phyloP scores from a whole-genome alignment of 108 stramenopile species.

The Pseudonitzschia pungens region DNA sequence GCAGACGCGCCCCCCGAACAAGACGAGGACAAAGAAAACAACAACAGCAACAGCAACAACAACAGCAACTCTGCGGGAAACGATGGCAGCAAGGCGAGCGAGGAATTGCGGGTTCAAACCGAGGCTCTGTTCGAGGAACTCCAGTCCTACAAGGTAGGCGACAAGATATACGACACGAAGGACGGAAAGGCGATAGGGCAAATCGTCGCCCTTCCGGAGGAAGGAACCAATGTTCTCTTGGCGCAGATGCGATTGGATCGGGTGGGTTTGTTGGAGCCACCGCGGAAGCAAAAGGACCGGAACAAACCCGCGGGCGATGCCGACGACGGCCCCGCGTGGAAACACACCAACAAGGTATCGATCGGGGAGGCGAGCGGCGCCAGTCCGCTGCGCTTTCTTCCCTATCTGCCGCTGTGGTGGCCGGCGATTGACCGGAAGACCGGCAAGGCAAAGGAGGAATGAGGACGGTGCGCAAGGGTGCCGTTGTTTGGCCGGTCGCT shows the following conservation, averaged over 20 bases:
- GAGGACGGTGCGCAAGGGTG: not conserved
- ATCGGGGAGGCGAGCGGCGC: conserved; percentile 52
- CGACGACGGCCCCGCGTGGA: conserved; percentile 42
- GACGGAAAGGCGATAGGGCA: conserved; percentile 85
- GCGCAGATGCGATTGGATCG: conserved; percentile 83
- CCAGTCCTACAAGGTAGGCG: conserved; percentile 41
- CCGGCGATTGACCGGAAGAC: conserved; percentile 69
- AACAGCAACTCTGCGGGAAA: conserved; percentile 2
- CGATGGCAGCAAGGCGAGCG: not conserved
- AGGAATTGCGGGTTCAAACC: conserved; percentile 43
- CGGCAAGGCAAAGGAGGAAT: conserved; percentile 65
- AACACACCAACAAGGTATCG: conserved; percentile 63
- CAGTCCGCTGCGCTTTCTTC: conserved; percentile 71
- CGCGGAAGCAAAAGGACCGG: not conserved
- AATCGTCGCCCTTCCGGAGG: conserved; percentile 66
- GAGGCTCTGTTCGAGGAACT: conserved; percentile 49
- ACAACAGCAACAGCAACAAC: conserved; percentile 17
- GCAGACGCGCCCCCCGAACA: conserved; percentile 19
- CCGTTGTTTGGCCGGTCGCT: too few species aligned
- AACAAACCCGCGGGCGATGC: not conserved
- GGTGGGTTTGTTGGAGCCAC: conserved; percentile 52
- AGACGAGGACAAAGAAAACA: conserved; percentile 21
- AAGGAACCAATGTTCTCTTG: conserved; percentile 76
- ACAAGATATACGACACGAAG: conserved; percentile 68
- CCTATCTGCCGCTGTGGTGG: conserved; percentile 88